phyloP scores from a whole-genome alignment of 2,329 filamentous ascomycete species.

The Aureobasidium pullulans region DNA sequence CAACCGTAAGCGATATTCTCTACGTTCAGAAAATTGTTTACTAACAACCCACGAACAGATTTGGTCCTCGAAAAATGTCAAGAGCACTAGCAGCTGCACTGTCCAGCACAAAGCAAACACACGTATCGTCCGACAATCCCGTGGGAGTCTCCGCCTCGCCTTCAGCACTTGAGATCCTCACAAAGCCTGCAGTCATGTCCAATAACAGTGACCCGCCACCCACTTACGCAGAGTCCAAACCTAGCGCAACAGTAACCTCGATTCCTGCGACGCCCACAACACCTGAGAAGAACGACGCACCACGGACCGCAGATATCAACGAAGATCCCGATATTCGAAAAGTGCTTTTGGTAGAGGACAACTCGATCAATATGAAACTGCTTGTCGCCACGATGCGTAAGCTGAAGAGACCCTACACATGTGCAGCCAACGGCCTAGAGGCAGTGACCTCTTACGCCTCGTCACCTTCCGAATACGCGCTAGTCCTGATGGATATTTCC shows the following conservation, averaged over 20 bases:
- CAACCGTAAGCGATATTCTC: background rate
- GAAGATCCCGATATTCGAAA: background rate
- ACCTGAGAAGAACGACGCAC: background rate
- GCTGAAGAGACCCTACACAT: constrained; percentile 14
- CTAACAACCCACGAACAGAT: background rate
- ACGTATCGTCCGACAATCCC: background rate
- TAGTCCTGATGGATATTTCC: constrained; percentile 43
- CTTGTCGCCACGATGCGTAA: constrained; percentile 21
- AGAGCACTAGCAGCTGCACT: constrained; percentile 15
- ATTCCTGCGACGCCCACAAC: background rate
- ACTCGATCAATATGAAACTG: constrained; percentile 26
- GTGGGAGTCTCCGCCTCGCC: background rate
- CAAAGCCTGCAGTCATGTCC: background rate
- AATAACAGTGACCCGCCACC: background rate
- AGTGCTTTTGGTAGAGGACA: constrained; percentile 28
- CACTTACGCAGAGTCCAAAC: background rate
- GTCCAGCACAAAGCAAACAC: background rate
- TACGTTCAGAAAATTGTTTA: background rate
- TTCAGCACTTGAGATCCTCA: background rate
- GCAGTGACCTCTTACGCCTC: constrained; percentile 37
- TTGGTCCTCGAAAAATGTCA: constrained; percentile 20
- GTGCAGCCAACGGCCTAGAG: constrained; percentile 39
- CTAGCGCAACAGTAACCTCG: background rate
- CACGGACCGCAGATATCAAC: background rate
- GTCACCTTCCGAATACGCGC: constrained; percentile 30